Evolutionary conservation across 345 rosid genomes (phyloP).

Genomic region (Eucalyptus cladocalyx): DNA sequence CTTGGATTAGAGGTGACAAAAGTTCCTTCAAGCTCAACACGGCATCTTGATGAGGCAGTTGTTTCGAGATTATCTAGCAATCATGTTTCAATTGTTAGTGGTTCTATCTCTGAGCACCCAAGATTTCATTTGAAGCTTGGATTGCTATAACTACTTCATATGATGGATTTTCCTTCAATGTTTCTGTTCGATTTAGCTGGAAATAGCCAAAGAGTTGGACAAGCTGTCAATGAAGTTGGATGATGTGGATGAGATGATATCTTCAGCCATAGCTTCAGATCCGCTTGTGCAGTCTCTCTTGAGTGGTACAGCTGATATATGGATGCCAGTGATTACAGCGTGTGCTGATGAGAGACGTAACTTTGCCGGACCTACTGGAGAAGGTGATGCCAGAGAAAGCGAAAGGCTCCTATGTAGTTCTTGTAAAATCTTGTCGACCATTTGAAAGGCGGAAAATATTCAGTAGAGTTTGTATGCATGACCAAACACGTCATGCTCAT

Average conservation of each 20-base stretch:
- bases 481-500: too few relatives aligned
- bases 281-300: constrained; percentile 67
- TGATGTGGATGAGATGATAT: constrained; percentile 77
- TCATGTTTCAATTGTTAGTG: not conserved
- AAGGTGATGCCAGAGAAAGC: not conserved
- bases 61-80: not conserved
- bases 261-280: constrained; percentile 53
- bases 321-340: constrained; percentile 94
- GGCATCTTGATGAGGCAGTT: constrained; percentile 45
- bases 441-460: not conserved
- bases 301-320: constrained; percentile 67
- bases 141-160: not conserved
- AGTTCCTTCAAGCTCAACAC: constrained; percentile 46
- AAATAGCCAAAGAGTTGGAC: constrained; percentile 75
- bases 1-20: constrained; percentile 73
- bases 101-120: not conserved
- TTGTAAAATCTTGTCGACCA: not conserved
- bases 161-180: not conserved
- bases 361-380: constrained; percentile 30
- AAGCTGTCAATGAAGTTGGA: constrained; percentile 71
- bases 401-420: not conserved
- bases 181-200: constrained; percentile 22
- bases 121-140: not conserved
- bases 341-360: constrained; percentile 50
- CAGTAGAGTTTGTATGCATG: not conserved